Evolutionary conservation across 306 rosid genomes (phyloP), one percentile per base, ranked within the genome.

Genomic region (Citrullus amarus): DNA sequence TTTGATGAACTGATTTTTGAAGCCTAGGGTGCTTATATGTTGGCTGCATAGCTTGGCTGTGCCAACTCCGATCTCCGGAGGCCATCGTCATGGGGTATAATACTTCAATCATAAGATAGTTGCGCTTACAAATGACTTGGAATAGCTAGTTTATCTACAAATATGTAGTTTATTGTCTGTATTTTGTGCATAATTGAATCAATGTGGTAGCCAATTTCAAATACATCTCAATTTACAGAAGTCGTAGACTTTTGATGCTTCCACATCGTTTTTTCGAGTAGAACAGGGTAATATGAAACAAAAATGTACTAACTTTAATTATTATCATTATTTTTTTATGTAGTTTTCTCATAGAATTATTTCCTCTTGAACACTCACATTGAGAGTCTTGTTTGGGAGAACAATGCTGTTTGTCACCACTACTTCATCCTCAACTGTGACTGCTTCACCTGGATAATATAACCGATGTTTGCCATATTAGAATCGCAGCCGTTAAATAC

Each of bases 351-450:
- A 95, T n/a, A 95, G 87, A 77, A 95, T 89, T 73, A 95, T 92
- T 84, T 95, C 99, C 66, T 92, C 99, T 81, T 89, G 97, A 80
- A 92, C 99, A 53, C 96, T 87, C 9, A 91, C 86, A 76, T 92
- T 95, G 86, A 95, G 89, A 34, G 97, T 91, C 84, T 95, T 95
- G 63, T 95, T 85, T 32, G 97, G 99, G 72, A 95, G 97, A 81
- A 92, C 93, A 63, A 92, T 88, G 89, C 99, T 91, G 80, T 89
- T 92, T 43, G 87, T 86, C 65, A 95, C 92, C 83, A 92, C 97
- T 1, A 95, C 96, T 83, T 95, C 99, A 77, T 95, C 99, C 85
- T 95, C 99, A 57, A 95, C 97, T 0, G 66, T 79, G 56, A 91
- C 99, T 69, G 95, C 90, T 86, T 95, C 97, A 81, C 97, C 99